Evolutionary conservation across 495 filamentous ascomycete species (phyloP).

Genomic region (Xeromyces bisporus): DNA sequence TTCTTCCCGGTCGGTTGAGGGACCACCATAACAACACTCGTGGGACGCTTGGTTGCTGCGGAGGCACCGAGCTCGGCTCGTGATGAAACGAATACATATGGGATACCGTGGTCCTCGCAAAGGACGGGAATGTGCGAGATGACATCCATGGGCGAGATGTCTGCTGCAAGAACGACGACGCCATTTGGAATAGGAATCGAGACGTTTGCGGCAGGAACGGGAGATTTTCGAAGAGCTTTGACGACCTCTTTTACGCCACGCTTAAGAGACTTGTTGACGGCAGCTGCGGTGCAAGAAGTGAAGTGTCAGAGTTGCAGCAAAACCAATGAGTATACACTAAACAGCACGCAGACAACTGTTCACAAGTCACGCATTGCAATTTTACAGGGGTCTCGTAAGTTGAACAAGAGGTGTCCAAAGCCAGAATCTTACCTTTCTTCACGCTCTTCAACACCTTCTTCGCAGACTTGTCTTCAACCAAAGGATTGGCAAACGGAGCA

Average conservation of each 20-base stretch:
- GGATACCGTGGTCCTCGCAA: constrained; percentile 91
- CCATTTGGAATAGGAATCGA: constrained; percentile 38
- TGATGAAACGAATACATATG: constrained; percentile 78
- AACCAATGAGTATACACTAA: too few species aligned
- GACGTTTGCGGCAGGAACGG: constrained; percentile 36
- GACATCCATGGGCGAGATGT: constrained; percentile 94
- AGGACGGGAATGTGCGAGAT: constrained; percentile 94
- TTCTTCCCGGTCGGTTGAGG: constrained; percentile 36
- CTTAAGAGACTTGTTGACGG: constrained; percentile 82
- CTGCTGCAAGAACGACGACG: constrained; percentile 81
- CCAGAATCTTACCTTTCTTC: constrained; percentile 62
- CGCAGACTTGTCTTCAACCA: constrained; percentile 75
- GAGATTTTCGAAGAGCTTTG: constrained; percentile 85
- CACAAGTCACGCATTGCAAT: too few species aligned
- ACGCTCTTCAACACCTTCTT: constrained; percentile 91
- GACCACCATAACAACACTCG: constrained; percentile 78
- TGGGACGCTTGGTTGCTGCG: constrained; percentile 83
- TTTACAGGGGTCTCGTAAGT: too few species aligned
- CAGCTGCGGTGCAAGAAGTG: constrained; percentile 36
- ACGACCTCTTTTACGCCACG: constrained; percentile 97
- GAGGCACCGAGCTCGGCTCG: constrained; percentile 84
- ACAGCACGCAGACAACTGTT: too few species aligned
- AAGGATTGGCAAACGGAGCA: constrained; percentile 84
- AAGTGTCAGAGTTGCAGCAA: too few species aligned
- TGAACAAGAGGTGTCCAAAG: constrained; percentile 1